A percentile compares a stretch with the other conserved stretches of the same genome.
Evolutionary conservation across 2,329 filamentous ascomycete species (phyloP).

Genomic region (Colletotrichum nymphaeae): DNA sequence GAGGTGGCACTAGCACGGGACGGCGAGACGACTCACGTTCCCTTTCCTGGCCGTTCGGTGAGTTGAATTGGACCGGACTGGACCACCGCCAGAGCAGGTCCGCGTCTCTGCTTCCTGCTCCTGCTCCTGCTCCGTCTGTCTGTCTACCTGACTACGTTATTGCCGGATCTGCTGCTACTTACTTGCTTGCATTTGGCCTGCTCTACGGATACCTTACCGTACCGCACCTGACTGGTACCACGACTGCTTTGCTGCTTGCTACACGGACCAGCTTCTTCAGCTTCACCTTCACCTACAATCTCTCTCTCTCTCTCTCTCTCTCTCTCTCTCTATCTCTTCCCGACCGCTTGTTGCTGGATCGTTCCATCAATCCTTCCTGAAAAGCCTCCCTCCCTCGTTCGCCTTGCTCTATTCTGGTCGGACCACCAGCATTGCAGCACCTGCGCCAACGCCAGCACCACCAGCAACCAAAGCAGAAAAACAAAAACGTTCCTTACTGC

Average conservation of each 20-base stretch:
- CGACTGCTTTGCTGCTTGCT: neutral
- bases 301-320: too few species aligned
- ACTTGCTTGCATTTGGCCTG: neutral
- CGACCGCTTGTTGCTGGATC: constrained; percentile 7
- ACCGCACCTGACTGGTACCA: neutral
- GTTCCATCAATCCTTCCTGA: neutral
- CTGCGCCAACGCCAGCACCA: neutral
- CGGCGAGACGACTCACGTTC: constrained; percentile 33
- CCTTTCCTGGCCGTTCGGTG: constrained; percentile 25
- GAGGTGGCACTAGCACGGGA: constrained; percentile 26
- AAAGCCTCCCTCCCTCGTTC: neutral
- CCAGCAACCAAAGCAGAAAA: neutral
- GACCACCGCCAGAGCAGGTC: constrained; percentile 4
- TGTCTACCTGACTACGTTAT: neutral
- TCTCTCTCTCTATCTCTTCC: neutral
- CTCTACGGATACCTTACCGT: neutral
- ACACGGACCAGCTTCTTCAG: neutral
- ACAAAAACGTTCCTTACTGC: constrained; percentile 10
- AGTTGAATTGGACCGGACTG: constrained; percentile 14
- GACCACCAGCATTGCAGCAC: constrained; percentile 6
- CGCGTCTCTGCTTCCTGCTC: neutral
- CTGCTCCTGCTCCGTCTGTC: neutral
- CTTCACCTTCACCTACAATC: neutral
- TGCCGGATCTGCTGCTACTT: neutral
- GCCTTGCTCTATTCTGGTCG: neutral